Evolutionary conservation across 1,284 basidiomycete genomes (phyloP).

Genomic region (Microbotryum violaceum): DNA sequence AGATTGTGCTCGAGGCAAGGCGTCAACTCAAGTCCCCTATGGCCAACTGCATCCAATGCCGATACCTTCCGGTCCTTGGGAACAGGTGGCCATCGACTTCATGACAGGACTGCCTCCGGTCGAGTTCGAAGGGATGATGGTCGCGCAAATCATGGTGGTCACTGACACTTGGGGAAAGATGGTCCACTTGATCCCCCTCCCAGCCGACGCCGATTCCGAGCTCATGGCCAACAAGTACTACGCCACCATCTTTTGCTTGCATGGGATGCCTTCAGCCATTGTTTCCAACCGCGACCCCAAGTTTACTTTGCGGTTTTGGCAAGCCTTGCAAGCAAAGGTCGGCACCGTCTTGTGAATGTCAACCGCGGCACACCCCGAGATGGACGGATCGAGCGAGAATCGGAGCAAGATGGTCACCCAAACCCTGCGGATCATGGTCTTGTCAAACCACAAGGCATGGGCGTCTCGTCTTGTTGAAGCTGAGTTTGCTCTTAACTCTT

Average conservation of each 20-base stretch:
- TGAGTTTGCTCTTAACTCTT: too few species aligned
- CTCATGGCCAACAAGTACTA: background rate
- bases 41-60: slow-evolving; percentile 40
- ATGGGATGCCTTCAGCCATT: slow-evolving; percentile 41
- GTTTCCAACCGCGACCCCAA: slow-evolving; percentile 45
- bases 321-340: slow-evolving; percentile 39
- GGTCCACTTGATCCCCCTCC: slow-evolving; percentile 11
- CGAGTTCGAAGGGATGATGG: background rate
- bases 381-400: slow-evolving; percentile 34
- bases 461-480: background rate
- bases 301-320: slow-evolving; percentile 49
- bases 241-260: background rate
- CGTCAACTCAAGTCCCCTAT: slow-evolving; percentile 28
- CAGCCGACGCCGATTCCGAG: background rate
- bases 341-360: slow-evolving; percentile 39
- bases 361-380: slow-evolving; percentile 36
- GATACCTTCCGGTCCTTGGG: slow-evolving; percentile 42
- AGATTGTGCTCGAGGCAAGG: slow-evolving; percentile 35
- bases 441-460: slow-evolving; percentile 26
- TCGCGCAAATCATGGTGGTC: slow-evolving; percentile 4
- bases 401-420: slow-evolving; percentile 32
- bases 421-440: slow-evolving; percentile 12
- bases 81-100: slow-evolving; percentile 46
- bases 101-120: slow-evolving; percentile 1
- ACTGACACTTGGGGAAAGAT: slow-evolving; percentile 5